A percentile compares a stretch with the other conserved stretches of the same genome.
Evolutionary conservation across 116 monocot genomes (phyloP).

Genomic region (Zostera marina): DNA sequence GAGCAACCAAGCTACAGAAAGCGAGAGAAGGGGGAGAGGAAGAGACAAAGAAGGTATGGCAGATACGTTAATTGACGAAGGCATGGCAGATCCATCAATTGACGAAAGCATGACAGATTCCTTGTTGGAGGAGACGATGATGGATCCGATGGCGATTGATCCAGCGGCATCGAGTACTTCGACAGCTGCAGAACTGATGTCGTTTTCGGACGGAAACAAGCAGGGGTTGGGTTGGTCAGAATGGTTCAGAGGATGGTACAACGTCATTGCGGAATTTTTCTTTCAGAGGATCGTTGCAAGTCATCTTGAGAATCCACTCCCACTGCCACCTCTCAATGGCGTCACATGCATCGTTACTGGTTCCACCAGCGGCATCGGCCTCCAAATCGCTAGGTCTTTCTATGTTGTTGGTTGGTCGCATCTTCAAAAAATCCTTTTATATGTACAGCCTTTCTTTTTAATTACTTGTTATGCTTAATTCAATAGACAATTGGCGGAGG

Average conservation of each 20-base stretch:
- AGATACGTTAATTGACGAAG: neutral
- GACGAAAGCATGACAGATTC: neutral
- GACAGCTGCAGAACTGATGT: neutral
- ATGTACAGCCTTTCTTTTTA: no score
- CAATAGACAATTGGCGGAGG: slow-evolving; percentile 71
- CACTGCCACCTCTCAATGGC: slow-evolving; percentile 56
- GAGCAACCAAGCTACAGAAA: no score
- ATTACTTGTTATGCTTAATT: neutral
- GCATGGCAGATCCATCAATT: no score
- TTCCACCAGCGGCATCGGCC: slow-evolving; percentile 83
- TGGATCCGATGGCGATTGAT: slow-evolving; percentile 5
- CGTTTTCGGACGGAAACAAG: slow-evolving; percentile 24
- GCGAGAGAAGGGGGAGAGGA: no score
- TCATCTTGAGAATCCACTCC: slow-evolving; percentile 67
- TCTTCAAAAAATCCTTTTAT: neutral
- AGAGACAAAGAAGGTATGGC: no score
- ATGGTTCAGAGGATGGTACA: slow-evolving; percentile 64
- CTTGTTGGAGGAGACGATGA: neutral
- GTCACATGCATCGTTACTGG: slow-evolving; percentile 72
- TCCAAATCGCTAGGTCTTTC: slow-evolving; percentile 57
- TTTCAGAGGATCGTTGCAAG: slow-evolving; percentile 84
- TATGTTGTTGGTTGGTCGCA: neutral
- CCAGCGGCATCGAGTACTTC: neutral
- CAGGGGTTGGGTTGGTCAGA: slow-evolving; percentile 67
- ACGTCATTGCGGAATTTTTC: slow-evolving; percentile 64